These are phyloP conservation scores for Gonium pectorale DNA, from an alignment of 139 green algal species.

Conservation along the genomic window DNA sequence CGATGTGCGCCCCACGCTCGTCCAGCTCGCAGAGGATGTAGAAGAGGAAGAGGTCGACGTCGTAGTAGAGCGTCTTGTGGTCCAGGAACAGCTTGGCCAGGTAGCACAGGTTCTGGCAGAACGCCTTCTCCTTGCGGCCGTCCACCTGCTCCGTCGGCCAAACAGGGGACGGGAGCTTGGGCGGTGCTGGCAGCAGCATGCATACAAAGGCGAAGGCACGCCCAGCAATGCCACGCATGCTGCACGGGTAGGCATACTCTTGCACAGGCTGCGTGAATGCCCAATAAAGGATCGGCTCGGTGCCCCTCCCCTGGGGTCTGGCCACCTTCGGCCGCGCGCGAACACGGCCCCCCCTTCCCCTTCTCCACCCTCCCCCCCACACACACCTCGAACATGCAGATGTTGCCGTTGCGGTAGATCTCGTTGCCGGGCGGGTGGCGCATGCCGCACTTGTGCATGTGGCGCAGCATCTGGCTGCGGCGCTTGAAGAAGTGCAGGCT, in stretches of 20 bases:
- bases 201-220: too few relatives aligned
- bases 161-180: too few relatives aligned
- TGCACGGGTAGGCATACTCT: too few relatives aligned
- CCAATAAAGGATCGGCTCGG: too few relatives aligned
- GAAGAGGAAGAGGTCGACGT: conserved; percentile 99
- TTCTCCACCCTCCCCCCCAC: background rate
- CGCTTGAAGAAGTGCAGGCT: conserved; percentile 90
- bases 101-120: conserved; percentile 98
- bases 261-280: too few relatives aligned
- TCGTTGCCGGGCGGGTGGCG: conserved; percentile 97
- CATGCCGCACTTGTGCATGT: conserved; percentile 82
- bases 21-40: conserved; percentile 99
- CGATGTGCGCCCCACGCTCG: conserved; percentile 94
- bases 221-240: too few relatives aligned
- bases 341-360: background rate
- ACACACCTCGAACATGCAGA: conserved; percentile 92
- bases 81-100: conserved; percentile 99
- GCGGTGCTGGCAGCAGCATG: too few relatives aligned
- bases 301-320: background rate
- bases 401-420: conserved; percentile 94
- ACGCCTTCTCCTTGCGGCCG: conserved; percentile 92
- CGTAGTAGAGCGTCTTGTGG: conserved; percentile 99
- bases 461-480: conserved; percentile 87
- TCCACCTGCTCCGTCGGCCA: too few relatives aligned
- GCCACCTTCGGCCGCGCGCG: background rate